phyloP scores from a whole-genome alignment of 139 green algal species.

The Cymbomonas tetramitiformis region DNA sequence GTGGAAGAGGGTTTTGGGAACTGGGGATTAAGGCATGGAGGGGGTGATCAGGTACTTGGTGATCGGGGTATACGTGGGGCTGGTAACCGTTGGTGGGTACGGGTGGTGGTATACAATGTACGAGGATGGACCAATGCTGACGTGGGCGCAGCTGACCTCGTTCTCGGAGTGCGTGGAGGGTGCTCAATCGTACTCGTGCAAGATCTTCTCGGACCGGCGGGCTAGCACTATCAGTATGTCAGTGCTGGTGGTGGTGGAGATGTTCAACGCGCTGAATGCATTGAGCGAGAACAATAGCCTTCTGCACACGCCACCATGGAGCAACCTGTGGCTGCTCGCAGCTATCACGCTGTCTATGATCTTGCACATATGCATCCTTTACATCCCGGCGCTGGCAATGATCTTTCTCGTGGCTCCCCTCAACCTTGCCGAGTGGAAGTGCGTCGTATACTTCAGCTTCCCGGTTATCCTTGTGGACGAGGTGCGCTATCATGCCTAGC shows the following conservation, averaged over 20 bases:
- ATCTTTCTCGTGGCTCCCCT: constrained; percentile 84
- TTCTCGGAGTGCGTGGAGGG: constrained; percentile 34
- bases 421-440: constrained; percentile 62
- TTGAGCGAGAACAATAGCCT: constrained; percentile 32
- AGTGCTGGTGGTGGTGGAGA: constrained; percentile 36
- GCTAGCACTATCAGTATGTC: constrained; percentile 74
- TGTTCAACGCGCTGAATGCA: constrained; percentile 44
- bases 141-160: constrained; percentile 43
- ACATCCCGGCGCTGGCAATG: constrained; percentile 53
- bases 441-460: constrained; percentile 43
- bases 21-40: too few species aligned
- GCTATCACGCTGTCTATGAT: constrained; percentile 72
- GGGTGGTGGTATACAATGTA: constrained; percentile 36
- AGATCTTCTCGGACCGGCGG: constrained; percentile 43
- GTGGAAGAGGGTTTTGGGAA: too few species aligned
- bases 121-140: constrained; percentile 40
- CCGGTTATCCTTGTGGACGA: constrained; percentile 86
- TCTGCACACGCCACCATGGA: constrained; percentile 62
- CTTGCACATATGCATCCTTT: constrained; percentile 88
- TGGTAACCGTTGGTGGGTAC: constrained; percentile 32
- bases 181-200: constrained; percentile 37
- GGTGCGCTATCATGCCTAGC: too few species aligned
- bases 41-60: too few species aligned
- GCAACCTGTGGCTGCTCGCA: constrained; percentile 81
- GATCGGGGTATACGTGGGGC: constrained; percentile 31